phyloP scores from a whole-genome alignment of 192 early-diverging fungal genomes.

The Linnemannia schmuckeri region DNA sequence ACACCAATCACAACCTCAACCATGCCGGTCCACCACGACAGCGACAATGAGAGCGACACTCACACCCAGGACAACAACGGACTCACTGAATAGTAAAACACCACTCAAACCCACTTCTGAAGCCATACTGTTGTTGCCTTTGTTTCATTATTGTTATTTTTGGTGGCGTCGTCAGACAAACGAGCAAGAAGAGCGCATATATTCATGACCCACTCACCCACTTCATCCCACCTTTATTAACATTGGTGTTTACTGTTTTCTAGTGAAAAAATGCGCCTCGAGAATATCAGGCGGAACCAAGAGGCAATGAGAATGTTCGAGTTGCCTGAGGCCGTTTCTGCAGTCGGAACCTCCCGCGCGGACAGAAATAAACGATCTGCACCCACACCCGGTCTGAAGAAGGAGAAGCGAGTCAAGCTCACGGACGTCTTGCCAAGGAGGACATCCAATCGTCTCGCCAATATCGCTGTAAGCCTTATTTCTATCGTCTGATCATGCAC shows the following conservation, averaged over 20 bases:
- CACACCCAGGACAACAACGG: not conserved
- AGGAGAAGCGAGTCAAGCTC: constrained; percentile 30
- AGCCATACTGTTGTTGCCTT: not conserved
- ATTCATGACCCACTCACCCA: not conserved
- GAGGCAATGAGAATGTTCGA: constrained; percentile 51
- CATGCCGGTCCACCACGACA: constrained; percentile 3
- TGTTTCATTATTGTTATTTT: not conserved
- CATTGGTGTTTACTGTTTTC: not conserved
- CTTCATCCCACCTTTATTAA: not conserved
- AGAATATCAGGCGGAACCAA: constrained; percentile 59
- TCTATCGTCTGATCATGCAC: not conserved
- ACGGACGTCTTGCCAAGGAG: constrained; percentile 27
- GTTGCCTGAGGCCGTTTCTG: constrained; percentile 30
- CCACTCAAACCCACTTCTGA: not conserved
- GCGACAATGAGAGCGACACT: not conserved
- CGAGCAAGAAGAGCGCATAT: not conserved
- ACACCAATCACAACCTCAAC: not conserved
- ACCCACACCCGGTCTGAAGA: constrained; percentile 30
- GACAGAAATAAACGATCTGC: constrained; percentile 27
- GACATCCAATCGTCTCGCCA: constrained; percentile 30
- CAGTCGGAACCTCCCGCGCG: constrained; percentile 1
- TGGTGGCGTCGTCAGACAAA: constrained; percentile 2
- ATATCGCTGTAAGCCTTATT: constrained; percentile 20
- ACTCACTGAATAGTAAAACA: constrained; percentile 23
- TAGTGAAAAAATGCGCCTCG: constrained; percentile 55